phyloP scores from a whole-genome alignment of 1,284 basidiomycete genomes.

The Polyporus tsugae region DNA sequence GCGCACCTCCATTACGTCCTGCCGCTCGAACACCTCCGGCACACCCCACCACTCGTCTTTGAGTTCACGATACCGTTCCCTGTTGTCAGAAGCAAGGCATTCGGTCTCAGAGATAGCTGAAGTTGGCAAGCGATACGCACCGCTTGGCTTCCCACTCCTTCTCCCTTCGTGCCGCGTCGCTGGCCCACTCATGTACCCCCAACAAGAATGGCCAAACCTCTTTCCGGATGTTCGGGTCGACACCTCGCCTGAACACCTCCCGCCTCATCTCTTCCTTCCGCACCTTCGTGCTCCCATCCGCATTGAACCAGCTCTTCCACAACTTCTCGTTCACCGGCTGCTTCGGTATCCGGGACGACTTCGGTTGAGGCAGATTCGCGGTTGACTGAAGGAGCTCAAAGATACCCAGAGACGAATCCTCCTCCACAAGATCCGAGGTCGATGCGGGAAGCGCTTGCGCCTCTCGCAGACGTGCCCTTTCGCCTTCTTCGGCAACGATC shows the following conservation, averaged over 20 bases:
- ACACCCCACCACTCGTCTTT: slow-evolving; percentile 86
- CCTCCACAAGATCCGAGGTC: slow-evolving; percentile 61
- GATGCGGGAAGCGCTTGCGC: slow-evolving; percentile 67
- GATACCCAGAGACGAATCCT: slow-evolving; percentile 82
- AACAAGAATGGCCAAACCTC: slow-evolving; percentile 92
- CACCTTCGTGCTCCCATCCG: slow-evolving; percentile 74
- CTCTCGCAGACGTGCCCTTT: slow-evolving; percentile 83
- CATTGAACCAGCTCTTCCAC: slow-evolving; percentile 78
- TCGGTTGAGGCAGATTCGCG: slow-evolving; percentile 79
- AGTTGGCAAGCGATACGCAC: slow-evolving; percentile 48
- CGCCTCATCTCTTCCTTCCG: slow-evolving; percentile 72
- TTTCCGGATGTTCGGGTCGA: slow-evolving; percentile 64
- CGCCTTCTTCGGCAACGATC: slow-evolving; percentile 95
- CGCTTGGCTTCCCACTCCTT: slow-evolving; percentile 69
- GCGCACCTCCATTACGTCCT: slow-evolving; percentile 76
- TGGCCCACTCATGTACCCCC: slow-evolving; percentile 85
- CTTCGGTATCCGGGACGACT: slow-evolving; percentile 72
- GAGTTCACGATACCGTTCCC: slow-evolving; percentile 71
- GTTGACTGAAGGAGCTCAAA: slow-evolving; percentile 88
- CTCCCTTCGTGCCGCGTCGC: slow-evolving; percentile 61
- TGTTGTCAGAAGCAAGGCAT: slow-evolving; percentile 38
- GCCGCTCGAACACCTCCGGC: slow-evolving; percentile 80
- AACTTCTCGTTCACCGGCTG: slow-evolving; percentile 76
- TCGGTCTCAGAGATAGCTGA: neutral
- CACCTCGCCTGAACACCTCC: slow-evolving; percentile 81